These are phyloP conservation scores for Penicillium riverlandense DNA, from an alignment of 495 filamentous ascomycete species.

Conservation along the genomic window DNA sequence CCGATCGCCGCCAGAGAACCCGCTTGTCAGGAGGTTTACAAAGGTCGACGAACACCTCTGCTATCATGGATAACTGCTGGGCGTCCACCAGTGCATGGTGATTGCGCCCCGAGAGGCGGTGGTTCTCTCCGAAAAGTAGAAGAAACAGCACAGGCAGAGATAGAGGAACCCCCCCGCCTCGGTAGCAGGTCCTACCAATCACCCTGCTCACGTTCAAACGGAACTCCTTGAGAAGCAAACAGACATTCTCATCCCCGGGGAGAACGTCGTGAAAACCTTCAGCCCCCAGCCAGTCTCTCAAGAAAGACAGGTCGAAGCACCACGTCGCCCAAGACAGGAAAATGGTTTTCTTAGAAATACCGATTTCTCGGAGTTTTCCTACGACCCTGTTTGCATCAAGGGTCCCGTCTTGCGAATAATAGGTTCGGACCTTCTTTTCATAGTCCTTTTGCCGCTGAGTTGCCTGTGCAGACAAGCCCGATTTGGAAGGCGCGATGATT, in stretches of 20 bases:
- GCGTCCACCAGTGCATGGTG: slow-evolving; percentile 2
- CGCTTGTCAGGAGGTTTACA: not conserved
- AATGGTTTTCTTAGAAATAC: not conserved
- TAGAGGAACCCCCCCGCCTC: not conserved
- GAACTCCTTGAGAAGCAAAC: not conserved
- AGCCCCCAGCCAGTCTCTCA: slow-evolving; percentile 1
- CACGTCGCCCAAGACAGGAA: slow-evolving; percentile 1
- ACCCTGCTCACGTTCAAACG: not conserved
- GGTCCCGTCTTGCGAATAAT: not conserved
- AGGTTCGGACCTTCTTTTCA: not conserved
- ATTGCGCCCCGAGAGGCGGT: not conserved
- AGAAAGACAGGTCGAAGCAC: not conserved
- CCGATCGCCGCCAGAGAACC: not conserved
- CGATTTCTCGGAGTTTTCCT: not conserved
- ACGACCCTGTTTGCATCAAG: not conserved
- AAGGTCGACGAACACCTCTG: not conserved
- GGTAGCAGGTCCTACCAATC: not conserved
- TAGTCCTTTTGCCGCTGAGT: not conserved
- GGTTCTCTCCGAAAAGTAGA: slow-evolving; percentile 1
- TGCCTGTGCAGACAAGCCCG: no score
- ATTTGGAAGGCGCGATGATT: not conserved
- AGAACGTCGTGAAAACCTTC: not conserved
- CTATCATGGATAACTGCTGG: not conserved
- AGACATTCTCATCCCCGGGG: not conserved
- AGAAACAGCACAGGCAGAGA: slow-evolving; percentile 1